These are phyloP conservation scores for Lathyrus tuberosus DNA, from an alignment of 306 rosid genomes.

Conservation along the genomic window DNA sequence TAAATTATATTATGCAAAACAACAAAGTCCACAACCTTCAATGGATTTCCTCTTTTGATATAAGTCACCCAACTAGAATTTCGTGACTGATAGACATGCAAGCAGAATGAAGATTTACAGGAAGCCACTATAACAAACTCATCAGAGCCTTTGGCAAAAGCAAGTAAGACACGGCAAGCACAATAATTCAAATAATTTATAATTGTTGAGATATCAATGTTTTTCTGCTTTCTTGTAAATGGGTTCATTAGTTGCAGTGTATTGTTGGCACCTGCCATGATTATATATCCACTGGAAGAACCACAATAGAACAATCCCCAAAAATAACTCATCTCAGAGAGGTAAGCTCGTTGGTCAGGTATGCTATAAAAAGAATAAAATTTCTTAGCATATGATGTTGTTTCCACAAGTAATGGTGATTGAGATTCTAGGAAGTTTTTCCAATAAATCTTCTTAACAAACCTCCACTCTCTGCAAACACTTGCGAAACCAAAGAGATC, in stretches of 20 bases:
- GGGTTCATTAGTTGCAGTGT: conserved; percentile 23
- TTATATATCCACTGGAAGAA: conserved; percentile 25
- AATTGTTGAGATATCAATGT: no score
- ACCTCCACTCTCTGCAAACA: background rate
- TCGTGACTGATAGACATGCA: conserved; percentile 31
- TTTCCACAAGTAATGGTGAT: background rate
- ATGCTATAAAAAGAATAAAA: background rate
- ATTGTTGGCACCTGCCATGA: background rate
- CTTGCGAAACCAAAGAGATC: background rate
- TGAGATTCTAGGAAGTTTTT: background rate
- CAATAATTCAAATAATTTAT: background rate
- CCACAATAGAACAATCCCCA: background rate
- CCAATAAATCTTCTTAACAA: background rate
- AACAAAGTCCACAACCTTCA: background rate
- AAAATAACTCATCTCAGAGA: background rate
- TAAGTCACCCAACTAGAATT: conserved; percentile 4
- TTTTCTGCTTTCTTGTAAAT: background rate
- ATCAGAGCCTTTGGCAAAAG: conserved; percentile 13
- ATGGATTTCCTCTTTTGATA: background rate
- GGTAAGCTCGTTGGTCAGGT: background rate
- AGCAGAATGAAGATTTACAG: background rate
- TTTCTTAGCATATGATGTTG: background rate
- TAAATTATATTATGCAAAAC: background rate
- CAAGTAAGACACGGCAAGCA: background rate
- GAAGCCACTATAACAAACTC: conserved; percentile 16